Conservation (phyloP, 306 rosid species). For the Ceratonia siliqua region DNA sequence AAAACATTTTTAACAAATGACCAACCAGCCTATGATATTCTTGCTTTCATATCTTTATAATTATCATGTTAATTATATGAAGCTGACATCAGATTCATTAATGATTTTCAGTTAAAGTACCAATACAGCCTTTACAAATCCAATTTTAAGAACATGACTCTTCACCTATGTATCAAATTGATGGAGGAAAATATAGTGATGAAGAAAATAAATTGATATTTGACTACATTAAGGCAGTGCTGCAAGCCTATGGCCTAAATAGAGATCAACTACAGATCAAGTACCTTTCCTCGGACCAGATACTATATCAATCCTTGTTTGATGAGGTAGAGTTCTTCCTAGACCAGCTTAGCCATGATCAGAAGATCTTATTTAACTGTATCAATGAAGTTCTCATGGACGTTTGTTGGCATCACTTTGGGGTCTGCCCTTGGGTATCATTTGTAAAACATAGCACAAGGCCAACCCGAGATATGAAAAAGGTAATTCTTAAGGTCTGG, state of each 20-base stretch:
- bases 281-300: slow-evolving; percentile 68
- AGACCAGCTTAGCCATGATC: slow-evolving; percentile 54
- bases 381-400: slow-evolving; percentile 75
- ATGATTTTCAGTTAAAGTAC: slow-evolving; percentile 50
- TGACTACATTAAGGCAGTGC: slow-evolving; percentile 60
- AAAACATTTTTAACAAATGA: background rate
- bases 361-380: slow-evolving; percentile 71
- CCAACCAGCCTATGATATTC: slow-evolving; percentile 2
- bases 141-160: slow-evolving; percentile 63
- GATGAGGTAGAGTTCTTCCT: slow-evolving; percentile 59
- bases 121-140: slow-evolving; percentile 59
- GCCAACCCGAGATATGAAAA: slow-evolving; percentile 51
- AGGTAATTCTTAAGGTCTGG: slow-evolving; percentile 54
- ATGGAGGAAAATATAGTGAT: slow-evolving; percentile 37
- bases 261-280: slow-evolving; percentile 59
- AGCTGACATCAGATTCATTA: slow-evolving; percentile 37
- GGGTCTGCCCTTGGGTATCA: slow-evolving; percentile 61
- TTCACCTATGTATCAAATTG: slow-evolving; percentile 48
- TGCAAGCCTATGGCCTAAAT: slow-evolving; percentile 61
- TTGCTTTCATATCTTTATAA: slow-evolving; percentile 3
- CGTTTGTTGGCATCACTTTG: slow-evolving; percentile 58
- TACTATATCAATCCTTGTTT: slow-evolving; percentile 63
- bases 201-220: slow-evolving; percentile 63
- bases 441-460: slow-evolving; percentile 53
- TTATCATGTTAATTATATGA: slow-evolving; percentile 15